phyloP scores from a whole-genome alignment of 257 asterid genomes.

The Fraxinus pennsylvanica region DNA sequence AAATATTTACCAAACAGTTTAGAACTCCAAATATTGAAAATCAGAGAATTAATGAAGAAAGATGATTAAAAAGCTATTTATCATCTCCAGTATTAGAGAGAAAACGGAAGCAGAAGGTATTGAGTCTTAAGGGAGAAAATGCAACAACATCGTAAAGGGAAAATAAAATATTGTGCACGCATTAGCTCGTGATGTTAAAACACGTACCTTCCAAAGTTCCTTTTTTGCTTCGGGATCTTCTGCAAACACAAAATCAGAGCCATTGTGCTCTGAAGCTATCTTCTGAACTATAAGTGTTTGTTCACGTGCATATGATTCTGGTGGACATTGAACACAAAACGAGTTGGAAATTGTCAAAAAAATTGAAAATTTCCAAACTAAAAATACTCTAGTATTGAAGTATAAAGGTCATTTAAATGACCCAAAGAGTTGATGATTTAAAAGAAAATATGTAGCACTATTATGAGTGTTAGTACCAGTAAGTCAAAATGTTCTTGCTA shows the following conservation, averaged over 20 bases:
- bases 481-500: background rate
- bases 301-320: slow-evolving; percentile 89
- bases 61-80: background rate
- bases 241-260: slow-evolving; percentile 85
- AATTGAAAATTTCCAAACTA: background rate
- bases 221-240: slow-evolving; percentile 84
- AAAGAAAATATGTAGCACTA: background rate
- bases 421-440: slow-evolving; percentile 1
- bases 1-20: background rate
- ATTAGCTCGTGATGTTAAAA: background rate
- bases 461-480: background rate
- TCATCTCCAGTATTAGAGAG: background rate
- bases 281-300: slow-evolving; percentile 85
- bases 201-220: slow-evolving; percentile 88
- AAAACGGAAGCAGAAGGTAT: background rate
- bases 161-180: background rate
- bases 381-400: slow-evolving; percentile 9
- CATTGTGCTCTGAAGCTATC: slow-evolving; percentile 84
- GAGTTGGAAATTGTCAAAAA: slow-evolving; percentile 18
- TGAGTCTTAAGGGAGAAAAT: background rate
- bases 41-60: background rate
- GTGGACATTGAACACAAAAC: slow-evolving; percentile 22
- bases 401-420: slow-evolving; percentile 7
- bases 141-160: background rate
- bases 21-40: background rate